phyloP scores from a whole-genome alignment of 768 basidiomycete species.

The Lactarius deliciosus region DNA sequence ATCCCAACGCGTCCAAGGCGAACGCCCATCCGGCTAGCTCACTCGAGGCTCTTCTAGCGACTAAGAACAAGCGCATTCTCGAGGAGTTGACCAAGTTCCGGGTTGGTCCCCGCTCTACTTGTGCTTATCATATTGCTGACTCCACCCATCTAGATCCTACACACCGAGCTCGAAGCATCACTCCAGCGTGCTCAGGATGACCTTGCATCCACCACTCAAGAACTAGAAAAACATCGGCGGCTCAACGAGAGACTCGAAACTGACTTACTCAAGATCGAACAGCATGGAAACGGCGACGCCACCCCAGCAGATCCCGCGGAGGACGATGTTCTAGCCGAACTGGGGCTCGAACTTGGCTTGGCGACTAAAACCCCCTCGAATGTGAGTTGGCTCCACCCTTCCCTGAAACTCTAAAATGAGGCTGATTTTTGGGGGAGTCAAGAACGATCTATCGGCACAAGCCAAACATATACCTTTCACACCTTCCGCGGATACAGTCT shows the following conservation, averaged over 20 bases:
- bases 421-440: neutral
- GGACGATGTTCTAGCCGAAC: constrained; percentile 57
- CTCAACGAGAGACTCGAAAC: constrained; percentile 92
- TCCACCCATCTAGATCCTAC: constrained; percentile 59
- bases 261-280: constrained; percentile 82
- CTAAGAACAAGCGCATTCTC: constrained; percentile 89
- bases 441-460: constrained; percentile 39
- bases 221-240: constrained; percentile 72
- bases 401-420: neutral
- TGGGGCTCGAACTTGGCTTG: constrained; percentile 68
- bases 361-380: constrained; percentile 37
- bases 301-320: constrained; percentile 37
- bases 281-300: constrained; percentile 42
- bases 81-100: constrained; percentile 92
- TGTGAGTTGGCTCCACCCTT: constrained; percentile 15
- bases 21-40: constrained; percentile 76
- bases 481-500: constrained; percentile 80
- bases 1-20: constrained; percentile 86
- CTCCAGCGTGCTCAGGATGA: constrained; percentile 57
- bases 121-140: constrained; percentile 4
- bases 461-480: constrained; percentile 70
- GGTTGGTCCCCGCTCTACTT: constrained; percentile 43
- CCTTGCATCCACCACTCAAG: constrained; percentile 55
- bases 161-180: constrained; percentile 74
- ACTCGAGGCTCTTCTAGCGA: constrained; percentile 85